phyloP scores from a whole-genome alignment of 129 eudicot species.

The Artemisia argyi region DNA sequence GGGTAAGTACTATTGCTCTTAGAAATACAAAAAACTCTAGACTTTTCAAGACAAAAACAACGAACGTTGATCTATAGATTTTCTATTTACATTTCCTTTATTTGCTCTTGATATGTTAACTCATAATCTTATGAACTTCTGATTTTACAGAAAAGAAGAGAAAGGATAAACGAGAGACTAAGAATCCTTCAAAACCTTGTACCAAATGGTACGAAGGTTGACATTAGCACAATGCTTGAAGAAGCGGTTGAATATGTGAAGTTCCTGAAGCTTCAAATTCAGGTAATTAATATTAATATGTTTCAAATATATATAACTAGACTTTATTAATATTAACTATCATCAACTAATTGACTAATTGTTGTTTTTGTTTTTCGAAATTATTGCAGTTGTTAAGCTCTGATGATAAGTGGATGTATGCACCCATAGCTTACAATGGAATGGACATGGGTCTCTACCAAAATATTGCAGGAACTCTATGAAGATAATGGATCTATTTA shows the following conservation, averaged over 20 bases:
- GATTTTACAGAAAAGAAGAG: slow-evolving; percentile 84
- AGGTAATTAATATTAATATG: slow-evolving; percentile 38
- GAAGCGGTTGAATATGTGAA: slow-evolving; percentile 95
- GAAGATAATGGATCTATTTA: slow-evolving; percentile 14
- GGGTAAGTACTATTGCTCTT: slow-evolving; percentile 54
- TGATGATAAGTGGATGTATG: slow-evolving; percentile 96
- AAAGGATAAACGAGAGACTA: slow-evolving; percentile 88
- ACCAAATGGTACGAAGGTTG: slow-evolving; percentile 98
- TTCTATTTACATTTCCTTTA: no score
- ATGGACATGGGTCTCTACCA: slow-evolving; percentile 83
- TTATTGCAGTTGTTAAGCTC: slow-evolving; percentile 77
- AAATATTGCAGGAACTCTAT: slow-evolving; percentile 46
- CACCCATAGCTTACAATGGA: slow-evolving; percentile 95
- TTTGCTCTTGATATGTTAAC: neutral
- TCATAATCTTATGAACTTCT: neutral
- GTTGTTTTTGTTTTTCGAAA: neutral
- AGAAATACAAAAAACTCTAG: no score
- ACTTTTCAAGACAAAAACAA: no score
- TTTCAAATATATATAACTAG: neutral
- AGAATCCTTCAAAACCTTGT: slow-evolving; percentile 83
- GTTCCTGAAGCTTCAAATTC: slow-evolving; percentile 90
- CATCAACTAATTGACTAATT: neutral
- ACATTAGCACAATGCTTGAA: slow-evolving; percentile 97
- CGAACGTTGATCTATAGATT: no score
- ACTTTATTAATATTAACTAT: neutral